Evolutionary conservation across 2,329 filamentous ascomycete genomes (phyloP).

Genomic region (Tolypocladium pustulatum): DNA sequence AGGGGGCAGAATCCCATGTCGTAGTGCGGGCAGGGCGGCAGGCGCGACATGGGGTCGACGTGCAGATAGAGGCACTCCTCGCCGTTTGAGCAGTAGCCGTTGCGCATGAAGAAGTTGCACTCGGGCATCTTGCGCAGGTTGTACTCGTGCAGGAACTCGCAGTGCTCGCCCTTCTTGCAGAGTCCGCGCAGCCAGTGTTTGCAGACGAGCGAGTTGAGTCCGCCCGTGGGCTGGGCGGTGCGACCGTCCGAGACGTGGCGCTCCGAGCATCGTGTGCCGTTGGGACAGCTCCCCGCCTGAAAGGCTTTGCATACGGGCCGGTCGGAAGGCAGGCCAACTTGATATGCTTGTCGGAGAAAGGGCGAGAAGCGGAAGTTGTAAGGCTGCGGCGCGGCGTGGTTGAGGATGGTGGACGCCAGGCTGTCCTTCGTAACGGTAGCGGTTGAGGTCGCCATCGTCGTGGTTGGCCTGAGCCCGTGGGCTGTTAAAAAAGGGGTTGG

Average conservation of each 20-base stretch:
- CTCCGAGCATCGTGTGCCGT: conserved; percentile 76
- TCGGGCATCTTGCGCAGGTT: conserved; percentile 97
- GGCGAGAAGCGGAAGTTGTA: conserved; percentile 78
- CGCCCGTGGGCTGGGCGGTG: conserved; percentile 27
- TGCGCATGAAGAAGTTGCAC: conserved; percentile 91
- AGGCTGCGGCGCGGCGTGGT: conserved; percentile 39
- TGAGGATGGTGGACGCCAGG: conserved; percentile 37
- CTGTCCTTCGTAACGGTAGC: conserved; percentile 11
- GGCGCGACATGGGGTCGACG: conserved; percentile 70
- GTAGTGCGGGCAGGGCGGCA: conserved; percentile 81
- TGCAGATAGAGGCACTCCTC: conserved; percentile 94
- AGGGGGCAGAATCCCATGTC: conserved; percentile 90
- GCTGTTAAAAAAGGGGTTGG: background rate
- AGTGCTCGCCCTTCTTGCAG: conserved; percentile 94
- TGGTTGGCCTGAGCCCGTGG: background rate
- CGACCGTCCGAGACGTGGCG: conserved; percentile 50
- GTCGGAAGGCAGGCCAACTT: conserved; percentile 71
- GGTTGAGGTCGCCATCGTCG: conserved; percentile 19
- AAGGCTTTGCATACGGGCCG: conserved; percentile 80
- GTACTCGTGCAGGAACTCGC: conserved; percentile 98
- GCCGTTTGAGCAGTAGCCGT: conserved; percentile 91
- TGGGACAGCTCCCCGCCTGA: conserved; percentile 74
- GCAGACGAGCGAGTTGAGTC: conserved; percentile 80
- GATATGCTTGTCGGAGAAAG: conserved; percentile 73
- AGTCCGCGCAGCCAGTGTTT: conserved; percentile 97